These are phyloP conservation scores for Apiospora hydei DNA, from an alignment of 2,329 filamentous ascomycete species.

Conservation along the genomic window DNA sequence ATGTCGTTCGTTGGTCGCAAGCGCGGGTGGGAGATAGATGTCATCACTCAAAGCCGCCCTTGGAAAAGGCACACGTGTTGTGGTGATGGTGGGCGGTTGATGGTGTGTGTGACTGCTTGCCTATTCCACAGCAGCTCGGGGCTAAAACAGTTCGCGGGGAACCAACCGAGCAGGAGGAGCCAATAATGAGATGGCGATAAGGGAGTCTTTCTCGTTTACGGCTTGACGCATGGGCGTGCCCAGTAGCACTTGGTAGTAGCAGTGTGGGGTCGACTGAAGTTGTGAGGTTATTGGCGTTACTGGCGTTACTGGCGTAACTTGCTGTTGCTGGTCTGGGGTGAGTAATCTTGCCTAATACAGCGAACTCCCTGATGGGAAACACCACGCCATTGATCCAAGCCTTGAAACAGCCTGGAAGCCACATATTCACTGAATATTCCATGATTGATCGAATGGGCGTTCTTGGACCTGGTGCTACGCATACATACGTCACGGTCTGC, in stretches of 20 bases:
- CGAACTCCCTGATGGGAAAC: background rate
- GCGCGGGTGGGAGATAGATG: slow-evolving; percentile 2
- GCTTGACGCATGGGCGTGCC: background rate
- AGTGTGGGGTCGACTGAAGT: background rate
- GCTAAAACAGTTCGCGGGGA: slow-evolving; percentile 13
- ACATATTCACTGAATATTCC: too few species aligned
- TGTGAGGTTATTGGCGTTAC: background rate
- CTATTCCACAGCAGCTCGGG: slow-evolving; percentile 1
- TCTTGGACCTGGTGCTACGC: background rate
- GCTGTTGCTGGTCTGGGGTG: background rate
- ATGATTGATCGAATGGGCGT: background rate
- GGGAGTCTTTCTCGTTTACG: background rate
- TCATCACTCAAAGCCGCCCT: background rate
- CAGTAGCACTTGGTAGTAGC: background rate
- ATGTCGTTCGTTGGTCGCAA: background rate
- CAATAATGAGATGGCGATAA: slow-evolving; percentile 6
- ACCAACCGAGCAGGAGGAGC: background rate
- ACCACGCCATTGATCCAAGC: background rate
- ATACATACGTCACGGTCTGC: background rate
- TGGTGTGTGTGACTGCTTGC: slow-evolving; percentile 12
- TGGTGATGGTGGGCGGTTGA: background rate
- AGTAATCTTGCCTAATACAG: background rate
- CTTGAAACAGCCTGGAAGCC: background rate
- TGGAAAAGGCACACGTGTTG: slow-evolving; percentile 11
- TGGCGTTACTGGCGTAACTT: background rate